Percentiles rank a stretch among this genome's conserved stretches.
These are phyloP conservation scores for Fonticula alba DNA, from an alignment of 78 protist species.

Conservation along the genomic window DNA sequence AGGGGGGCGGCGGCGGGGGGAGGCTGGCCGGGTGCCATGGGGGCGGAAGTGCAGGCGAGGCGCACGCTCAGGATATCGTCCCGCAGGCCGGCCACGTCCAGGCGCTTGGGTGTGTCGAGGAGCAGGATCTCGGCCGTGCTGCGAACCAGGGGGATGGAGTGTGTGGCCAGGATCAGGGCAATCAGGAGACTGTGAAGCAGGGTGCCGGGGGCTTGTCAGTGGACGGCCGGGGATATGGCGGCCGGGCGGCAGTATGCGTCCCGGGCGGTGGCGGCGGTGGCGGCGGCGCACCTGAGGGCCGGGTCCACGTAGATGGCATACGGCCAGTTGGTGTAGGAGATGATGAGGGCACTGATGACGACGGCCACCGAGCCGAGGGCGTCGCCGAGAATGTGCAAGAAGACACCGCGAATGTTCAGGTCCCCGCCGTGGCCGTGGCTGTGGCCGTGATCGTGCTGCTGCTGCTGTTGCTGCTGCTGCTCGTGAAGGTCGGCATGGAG, in stretches of 20 bases:
- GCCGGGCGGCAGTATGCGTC: too few relatives aligned
- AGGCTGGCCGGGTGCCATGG: too few relatives aligned
- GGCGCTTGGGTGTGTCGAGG: neutral
- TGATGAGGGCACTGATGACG: slow-evolving; percentile 24
- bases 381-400: slow-evolving; percentile 61
- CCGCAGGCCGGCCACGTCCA: neutral
- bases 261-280: too few relatives aligned
- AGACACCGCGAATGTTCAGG: slow-evolving; percentile 46
- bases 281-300: too few relatives aligned
- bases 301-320: neutral
- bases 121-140: neutral
- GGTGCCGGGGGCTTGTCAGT: too few relatives aligned
- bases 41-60: too few relatives aligned
- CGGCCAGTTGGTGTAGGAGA: neutral
- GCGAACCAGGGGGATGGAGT: neutral
- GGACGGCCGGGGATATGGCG: too few relatives aligned
- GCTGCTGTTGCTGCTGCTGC: slow-evolving; percentile 20
- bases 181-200: neutral
- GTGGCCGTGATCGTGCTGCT: slow-evolving; percentile 2
- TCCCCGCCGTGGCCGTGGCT: slow-evolving; percentile 17
- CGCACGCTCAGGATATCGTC: neutral
- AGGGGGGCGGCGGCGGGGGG: too few relatives aligned
- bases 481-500: neutral
- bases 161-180: neutral
- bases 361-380: slow-evolving; percentile 57